Conservation (phyloP, 2,329 filamentous ascomycete genomes). For the Calonectria pteridis region DNA sequence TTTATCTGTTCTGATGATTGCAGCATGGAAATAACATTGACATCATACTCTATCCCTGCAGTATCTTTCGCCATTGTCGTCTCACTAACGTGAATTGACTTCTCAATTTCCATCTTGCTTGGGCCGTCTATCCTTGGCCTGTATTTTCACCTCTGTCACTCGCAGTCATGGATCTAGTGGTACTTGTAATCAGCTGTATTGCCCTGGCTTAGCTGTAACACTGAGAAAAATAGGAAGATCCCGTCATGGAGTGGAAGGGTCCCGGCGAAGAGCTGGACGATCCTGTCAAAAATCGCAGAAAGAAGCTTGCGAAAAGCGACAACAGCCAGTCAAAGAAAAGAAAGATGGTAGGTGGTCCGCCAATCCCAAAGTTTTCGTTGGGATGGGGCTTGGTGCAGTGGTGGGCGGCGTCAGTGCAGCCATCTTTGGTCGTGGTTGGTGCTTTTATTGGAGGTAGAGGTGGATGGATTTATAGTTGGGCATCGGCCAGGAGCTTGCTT, state of each 20-base stretch:
- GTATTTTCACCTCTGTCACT: not conserved
- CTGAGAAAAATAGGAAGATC: too few relatives aligned
- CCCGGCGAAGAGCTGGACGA: too few relatives aligned
- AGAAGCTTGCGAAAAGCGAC: too few relatives aligned
- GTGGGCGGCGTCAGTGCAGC: too few relatives aligned
- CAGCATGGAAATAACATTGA: not conserved
- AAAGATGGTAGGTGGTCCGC: not conserved
- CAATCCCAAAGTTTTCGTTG: not conserved
- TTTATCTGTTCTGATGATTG: not conserved
- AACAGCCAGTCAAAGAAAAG: not conserved
- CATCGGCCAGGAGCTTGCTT: not conserved
- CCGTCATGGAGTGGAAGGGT: too few relatives aligned
- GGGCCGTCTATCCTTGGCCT: not conserved
- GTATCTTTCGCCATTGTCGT: not conserved
- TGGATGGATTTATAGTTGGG: not conserved
- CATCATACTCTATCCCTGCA: slow-evolving; percentile 33
- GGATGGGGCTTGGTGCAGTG: not conserved
- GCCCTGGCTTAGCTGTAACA: not conserved
- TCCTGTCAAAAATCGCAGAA: too few relatives aligned
- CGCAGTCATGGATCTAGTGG: not conserved
- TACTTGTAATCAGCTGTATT: not conserved
- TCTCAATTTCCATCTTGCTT: not conserved
- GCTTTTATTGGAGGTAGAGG: not conserved
- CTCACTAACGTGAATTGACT: not conserved
- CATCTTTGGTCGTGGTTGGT: not conserved